A percentile compares a stretch with the other conserved stretches of the same genome.
Evolutionary conservation across 148 eudicot species (phyloP).

Genomic region (Heliosperma pusillum): DNA sequence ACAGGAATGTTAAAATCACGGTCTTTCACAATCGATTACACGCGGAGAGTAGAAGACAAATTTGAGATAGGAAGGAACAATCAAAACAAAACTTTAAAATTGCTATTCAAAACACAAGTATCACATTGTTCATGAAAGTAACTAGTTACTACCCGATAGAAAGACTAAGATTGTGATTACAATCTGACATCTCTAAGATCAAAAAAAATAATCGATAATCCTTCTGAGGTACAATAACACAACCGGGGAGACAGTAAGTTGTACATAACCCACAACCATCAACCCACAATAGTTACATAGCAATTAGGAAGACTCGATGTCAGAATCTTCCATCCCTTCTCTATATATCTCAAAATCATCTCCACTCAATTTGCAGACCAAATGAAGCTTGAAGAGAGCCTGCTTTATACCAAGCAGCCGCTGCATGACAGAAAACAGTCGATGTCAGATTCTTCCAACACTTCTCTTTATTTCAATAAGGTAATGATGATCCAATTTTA

Average conservation of each 20-base stretch:
- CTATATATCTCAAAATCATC: slow-evolving; percentile 72
- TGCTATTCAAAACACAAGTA: neutral
- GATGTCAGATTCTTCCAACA: no score
- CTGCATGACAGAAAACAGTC: slow-evolving; percentile 33
- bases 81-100: neutral
- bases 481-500: no score
- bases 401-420: slow-evolving; percentile 72
- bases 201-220: neutral
- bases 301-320: slow-evolving; percentile 62
- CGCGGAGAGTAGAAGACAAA: no score
- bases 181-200: slow-evolving; percentile 3
- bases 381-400: slow-evolving; percentile 70
- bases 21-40: no score
- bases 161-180: neutral
- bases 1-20: no score
- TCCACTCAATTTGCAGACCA: slow-evolving; percentile 67
- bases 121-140: neutral
- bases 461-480: neutral
- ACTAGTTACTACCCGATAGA: neutral
- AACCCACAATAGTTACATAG: neutral
- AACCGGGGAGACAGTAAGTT: neutral
- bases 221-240: neutral
- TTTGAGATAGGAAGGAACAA: neutral
- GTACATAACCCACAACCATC: slow-evolving; percentile 7
- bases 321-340: slow-evolving; percentile 72